phyloP scores from a whole-genome alignment of 2,329 filamentous ascomycete genomes.

The Ascomycota sp. region DNA sequence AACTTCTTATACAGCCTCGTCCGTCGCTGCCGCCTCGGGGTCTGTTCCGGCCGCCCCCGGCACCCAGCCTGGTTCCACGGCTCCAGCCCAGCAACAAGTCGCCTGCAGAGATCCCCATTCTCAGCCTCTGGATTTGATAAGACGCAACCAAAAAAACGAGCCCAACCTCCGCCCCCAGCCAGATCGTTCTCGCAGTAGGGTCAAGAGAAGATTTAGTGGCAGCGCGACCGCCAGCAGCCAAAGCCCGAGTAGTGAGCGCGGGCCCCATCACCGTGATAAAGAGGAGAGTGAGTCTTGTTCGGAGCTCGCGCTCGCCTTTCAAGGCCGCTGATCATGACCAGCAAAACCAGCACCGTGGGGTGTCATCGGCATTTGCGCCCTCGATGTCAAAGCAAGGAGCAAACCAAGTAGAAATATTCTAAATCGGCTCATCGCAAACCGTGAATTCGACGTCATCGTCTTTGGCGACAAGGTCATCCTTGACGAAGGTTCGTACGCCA shows the following conservation, averaged over 20 bases:
- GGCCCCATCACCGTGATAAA: conserved; percentile 31
- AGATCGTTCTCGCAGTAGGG: conserved; percentile 44
- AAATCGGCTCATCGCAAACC: conserved; percentile 72
- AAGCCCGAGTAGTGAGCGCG: conserved; percentile 54
- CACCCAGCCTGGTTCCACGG: conserved; percentile 23
- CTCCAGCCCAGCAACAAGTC: conserved; percentile 21
- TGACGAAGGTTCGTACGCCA: conserved; percentile 45
- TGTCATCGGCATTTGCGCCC: conserved; percentile 78
- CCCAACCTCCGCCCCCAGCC: conserved; percentile 22
- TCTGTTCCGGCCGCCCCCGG: conserved; percentile 9
- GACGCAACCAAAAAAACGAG: conserved; percentile 19
- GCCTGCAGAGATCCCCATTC: conserved; percentile 20
- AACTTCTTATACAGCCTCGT: conserved; percentile 23
- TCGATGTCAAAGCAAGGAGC: conserved; percentile 87
- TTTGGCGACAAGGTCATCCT: conserved; percentile 98
- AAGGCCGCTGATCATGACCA: conserved; percentile 4
- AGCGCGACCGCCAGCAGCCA: conserved; percentile 68
- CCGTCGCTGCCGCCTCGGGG: conserved; percentile 32
- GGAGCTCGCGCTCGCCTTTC: too few species aligned
- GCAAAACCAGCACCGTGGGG: conserved; percentile 39
- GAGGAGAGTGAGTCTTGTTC: conserved; percentile 24
- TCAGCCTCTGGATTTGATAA: conserved; percentile 23
- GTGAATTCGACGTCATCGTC: conserved; percentile 89
- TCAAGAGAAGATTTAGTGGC: conserved; percentile 57
- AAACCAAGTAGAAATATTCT: conserved; percentile 94